Evolutionary conservation across 306 rosid genomes (phyloP).

Genomic region (Vicia villosa): DNA sequence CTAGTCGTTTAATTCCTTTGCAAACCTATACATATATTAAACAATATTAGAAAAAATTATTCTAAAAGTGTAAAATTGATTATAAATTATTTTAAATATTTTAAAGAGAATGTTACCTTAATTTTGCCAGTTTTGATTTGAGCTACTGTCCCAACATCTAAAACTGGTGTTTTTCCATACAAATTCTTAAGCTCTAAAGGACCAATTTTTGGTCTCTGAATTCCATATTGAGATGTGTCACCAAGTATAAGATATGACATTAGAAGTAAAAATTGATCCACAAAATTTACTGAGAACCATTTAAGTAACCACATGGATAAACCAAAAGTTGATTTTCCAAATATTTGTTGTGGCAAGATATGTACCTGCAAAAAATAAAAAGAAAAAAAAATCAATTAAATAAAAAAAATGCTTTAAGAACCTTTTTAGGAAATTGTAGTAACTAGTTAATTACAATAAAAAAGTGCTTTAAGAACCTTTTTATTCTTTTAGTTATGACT

Average conservation of each 20-base stretch:
- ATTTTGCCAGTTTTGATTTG: conserved; percentile 78
- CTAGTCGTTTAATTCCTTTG: conserved; percentile 65
- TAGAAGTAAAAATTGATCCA: conserved; percentile 76
- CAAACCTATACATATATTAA: conserved; percentile 52
- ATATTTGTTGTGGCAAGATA: conserved; percentile 84
- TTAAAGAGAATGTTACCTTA: conserved; percentile 49
- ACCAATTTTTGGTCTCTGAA: conserved; percentile 77
- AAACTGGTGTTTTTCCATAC: conserved; percentile 87
- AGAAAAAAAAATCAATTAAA: neutral
- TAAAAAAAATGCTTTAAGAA: neutral
- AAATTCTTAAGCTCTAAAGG: conserved; percentile 80
- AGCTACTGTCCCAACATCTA: conserved; percentile 88
- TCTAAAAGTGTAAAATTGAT: neutral
- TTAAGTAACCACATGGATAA: conserved; percentile 83
- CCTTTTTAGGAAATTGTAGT: conserved; percentile 46
- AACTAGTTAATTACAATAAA: conserved; percentile 20
- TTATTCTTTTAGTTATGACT: conserved; percentile 43
- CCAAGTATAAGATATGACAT: conserved; percentile 81
- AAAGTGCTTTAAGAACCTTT: no score
- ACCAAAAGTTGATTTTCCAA: conserved; percentile 97
- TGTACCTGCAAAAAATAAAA: conserved; percentile 63
- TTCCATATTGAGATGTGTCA: conserved; percentile 77
- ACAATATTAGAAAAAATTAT: neutral
- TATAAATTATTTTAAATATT: neutral
- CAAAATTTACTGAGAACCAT: conserved; percentile 77